These are phyloP conservation scores for Penicillium sp. DNA, from an alignment of 2,329 filamentous ascomycete genomes.

Conservation along the genomic window DNA sequence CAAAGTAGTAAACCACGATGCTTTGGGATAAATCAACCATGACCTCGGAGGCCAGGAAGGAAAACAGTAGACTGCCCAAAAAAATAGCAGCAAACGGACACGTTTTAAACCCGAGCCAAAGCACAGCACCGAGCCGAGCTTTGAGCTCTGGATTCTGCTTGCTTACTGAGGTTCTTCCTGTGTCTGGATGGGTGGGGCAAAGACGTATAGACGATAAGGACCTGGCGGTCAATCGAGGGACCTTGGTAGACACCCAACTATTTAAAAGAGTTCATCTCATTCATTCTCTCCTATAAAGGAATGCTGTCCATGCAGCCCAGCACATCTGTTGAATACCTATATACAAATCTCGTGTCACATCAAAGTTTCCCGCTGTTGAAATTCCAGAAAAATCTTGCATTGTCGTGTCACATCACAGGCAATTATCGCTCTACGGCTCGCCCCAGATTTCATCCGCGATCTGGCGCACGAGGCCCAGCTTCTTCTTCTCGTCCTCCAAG, in stretches of 20 bases:
- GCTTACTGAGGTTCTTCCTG: background rate
- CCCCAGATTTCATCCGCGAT: slow-evolving; percentile 72
- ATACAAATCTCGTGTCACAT: slow-evolving; percentile 11
- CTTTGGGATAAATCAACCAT: no score
- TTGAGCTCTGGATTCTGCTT: background rate
- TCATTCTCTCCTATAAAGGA: background rate
- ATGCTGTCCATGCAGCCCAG: background rate
- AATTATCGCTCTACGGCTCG: slow-evolving; percentile 11
- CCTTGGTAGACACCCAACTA: background rate
- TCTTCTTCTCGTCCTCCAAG: slow-evolving; percentile 68
- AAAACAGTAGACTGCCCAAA: background rate
- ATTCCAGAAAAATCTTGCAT: slow-evolving; percentile 5
- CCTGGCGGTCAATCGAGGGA: background rate
- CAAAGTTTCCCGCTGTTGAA: slow-evolving; percentile 16
- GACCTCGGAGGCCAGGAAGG: background rate
- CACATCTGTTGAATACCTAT: slow-evolving; percentile 5
- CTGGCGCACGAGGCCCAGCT: slow-evolving; percentile 66
- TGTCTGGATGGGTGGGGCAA: background rate
- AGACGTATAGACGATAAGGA: background rate
- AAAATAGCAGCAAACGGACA: background rate
- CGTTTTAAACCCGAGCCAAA: background rate
- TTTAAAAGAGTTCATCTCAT: background rate
- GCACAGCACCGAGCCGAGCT: background rate
- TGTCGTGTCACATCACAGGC: background rate
- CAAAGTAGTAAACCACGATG: no score